Evolutionary conservation across 345 rosid species (phyloP), one percentile per base, ranked within the genome.

Genomic region (Acer saccharum): DNA sequence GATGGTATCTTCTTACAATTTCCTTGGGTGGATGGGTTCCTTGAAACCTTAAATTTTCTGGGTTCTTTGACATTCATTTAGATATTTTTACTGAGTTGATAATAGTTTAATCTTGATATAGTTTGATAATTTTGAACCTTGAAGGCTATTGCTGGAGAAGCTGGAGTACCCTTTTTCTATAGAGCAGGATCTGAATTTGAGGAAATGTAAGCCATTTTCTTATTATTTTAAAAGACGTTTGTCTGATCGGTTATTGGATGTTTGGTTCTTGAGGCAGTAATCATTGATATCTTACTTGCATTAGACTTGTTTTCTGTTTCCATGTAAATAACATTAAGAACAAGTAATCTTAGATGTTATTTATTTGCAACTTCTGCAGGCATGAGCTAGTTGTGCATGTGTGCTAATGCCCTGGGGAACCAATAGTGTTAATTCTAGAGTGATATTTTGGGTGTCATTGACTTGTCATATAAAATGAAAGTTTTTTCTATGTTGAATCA

Each of bases 131-230:
- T 29, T 71, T 77, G 77, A 77, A 76, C 50, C 79, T 82, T 69
- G 52, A 84, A 97, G 99, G 99, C 99, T 50, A 97, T 94, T 87
- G 98, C 99, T 82, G 99, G 99, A 83, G 99, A 97, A 89, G 99
- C 99, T 67, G 99, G 99, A 44, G 99, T 94, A 46, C 98, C 99
- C 48, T 94, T 96, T 85, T 96, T 96, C 88, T 96, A 96, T 64
- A 89, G 99, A 84, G 97, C 99, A 65, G 99, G 99, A 68, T 97
- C 99, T 79, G 99, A 94, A 87, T 97, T 97, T 88, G 99, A 97
- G 90, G 98, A 97, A 87, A 97, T 94, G 99, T 94, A 85, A 90
- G 98, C 76, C 63, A 70, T 63, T 54, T 79, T 75, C 4, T 69
- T 29, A n/a, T 41, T 7, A 41, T 54, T 52, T 16, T 21, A 48